These are phyloP conservation scores for Leishmania guyanensis DNA, from an alignment of 208 protist genomes.

Conservation along the genomic window DNA sequence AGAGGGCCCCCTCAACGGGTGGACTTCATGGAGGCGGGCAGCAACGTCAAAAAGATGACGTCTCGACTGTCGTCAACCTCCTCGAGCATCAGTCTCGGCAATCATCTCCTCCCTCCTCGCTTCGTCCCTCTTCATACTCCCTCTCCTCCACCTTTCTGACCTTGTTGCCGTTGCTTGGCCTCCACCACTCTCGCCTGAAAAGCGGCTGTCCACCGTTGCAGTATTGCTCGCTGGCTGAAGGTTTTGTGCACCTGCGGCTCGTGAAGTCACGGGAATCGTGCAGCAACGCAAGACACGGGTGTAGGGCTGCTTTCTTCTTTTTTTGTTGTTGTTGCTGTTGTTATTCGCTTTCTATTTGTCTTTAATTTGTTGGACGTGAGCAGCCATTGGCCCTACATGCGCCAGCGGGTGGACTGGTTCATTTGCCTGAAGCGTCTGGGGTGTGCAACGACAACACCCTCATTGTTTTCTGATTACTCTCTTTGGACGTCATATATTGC, in stretches of 20 bases:
- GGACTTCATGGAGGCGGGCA: neutral
- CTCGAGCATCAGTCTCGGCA: neutral
- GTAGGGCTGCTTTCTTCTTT: neutral
- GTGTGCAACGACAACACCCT: neutral
- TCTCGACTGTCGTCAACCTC: neutral
- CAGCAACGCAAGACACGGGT: neutral
- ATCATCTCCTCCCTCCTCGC: neutral
- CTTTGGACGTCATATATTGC: neutral
- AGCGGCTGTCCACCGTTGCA: neutral
- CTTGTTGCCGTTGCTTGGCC: constrained; percentile 1
- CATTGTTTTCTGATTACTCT: neutral
- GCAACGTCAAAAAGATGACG: neutral
- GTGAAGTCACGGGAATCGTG: neutral
- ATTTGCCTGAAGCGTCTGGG: neutral
- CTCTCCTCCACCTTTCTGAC: neutral
- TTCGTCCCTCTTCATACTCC: neutral
- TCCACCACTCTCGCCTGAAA: neutral
- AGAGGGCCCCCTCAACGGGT: neutral
- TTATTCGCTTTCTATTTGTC: neutral
- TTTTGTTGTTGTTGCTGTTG: too few species aligned
- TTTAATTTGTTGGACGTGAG: neutral
- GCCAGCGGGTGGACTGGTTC: neutral
- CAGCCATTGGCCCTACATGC: neutral
- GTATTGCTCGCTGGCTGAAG: neutral
- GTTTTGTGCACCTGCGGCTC: neutral